Evolutionary conservation across 106 monocot species (phyloP), one percentile per base, ranked within the genome.

Genomic region (Dioscorea alata): DNA sequence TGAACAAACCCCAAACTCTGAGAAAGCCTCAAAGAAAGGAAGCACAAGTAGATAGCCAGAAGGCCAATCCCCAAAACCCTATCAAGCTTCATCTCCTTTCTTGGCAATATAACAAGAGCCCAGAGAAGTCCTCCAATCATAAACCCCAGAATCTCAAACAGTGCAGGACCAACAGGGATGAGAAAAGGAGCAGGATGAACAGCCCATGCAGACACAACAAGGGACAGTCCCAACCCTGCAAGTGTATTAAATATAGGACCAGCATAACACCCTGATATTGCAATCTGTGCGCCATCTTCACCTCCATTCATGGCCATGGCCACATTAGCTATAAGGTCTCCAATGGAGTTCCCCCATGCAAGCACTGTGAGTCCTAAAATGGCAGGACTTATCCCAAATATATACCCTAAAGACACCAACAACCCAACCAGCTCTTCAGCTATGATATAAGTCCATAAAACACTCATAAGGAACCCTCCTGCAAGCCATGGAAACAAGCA

Each of bases 291-390:
- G 12, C 86, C 86, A 13, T 56, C 53, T 17, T 71, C 58, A 0
- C 82, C 75, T 4, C 86, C 86, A 12, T 73, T 72, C 16, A 69
- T 42, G 22, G 86, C 78, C 82, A 86, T 78, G 15, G 86, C 70
- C 8, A 75, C 78, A 42, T 86, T 86, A 34, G 86, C 75, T 31
- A 69, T 86, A 49, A 86, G 63, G 65, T 86, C 85, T 10, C 85
- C 85, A 8, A 81, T 23, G 24, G 85, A 85, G 72, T 85, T 81
- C 20, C 85, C 85, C 86, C 86, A 86, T 0, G 86, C 86, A 15
- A 86, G 65, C 18, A 86, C 82, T 0, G 86, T 86, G 23, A 82
- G 60, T 0, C 78, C 86, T 9, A 86, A 69, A 17, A 82, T 48
- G 9, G 82, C 78, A 2, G 86, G 82, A 28, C 63, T 65, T 13